Percentiles rank a stretch among this genome's conserved stretches.
Evolutionary conservation across 2,329 filamentous ascomycete species (phyloP).

Genomic region (Septoria linicola): DNA sequence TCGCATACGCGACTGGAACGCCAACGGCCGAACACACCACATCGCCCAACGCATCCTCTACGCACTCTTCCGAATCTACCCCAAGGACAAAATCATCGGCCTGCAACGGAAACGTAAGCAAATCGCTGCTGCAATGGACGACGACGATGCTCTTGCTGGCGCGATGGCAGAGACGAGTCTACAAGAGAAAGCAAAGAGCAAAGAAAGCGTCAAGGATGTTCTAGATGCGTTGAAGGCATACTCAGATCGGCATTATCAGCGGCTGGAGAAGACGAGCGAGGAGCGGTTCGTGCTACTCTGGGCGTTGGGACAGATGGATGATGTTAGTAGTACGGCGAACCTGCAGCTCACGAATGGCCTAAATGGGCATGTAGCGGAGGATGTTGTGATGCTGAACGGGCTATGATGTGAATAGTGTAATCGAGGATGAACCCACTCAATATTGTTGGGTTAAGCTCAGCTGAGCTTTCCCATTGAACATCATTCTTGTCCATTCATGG

Average conservation of each 20-base stretch:
- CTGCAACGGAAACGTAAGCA: conserved; percentile 35
- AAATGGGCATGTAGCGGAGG: conserved; percentile 21
- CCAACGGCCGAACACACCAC: conserved; percentile 80
- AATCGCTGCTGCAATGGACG: conserved; percentile 25
- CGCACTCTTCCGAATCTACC: conserved; percentile 76
- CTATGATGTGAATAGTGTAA: not conserved
- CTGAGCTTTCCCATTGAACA: too few relatives aligned
- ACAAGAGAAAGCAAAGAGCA: conserved; percentile 43
- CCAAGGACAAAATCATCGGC: conserved; percentile 69
- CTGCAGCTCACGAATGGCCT: conserved; percentile 15
- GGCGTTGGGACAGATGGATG: conserved; percentile 90
- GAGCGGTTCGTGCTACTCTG: conserved; percentile 95
- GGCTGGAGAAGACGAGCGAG: conserved; percentile 85
- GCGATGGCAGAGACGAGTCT: conserved; percentile 37
- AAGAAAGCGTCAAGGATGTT: conserved; percentile 75
- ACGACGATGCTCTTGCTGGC: conserved; percentile 32
- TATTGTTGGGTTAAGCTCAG: too few relatives aligned
- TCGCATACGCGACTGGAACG: conserved; percentile 92
- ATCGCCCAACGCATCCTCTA: conserved; percentile 84
- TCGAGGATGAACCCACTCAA: too few relatives aligned
- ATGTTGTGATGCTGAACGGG: conserved; percentile 26
- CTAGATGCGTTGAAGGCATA: conserved; percentile 85
- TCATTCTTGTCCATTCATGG: too few relatives aligned
- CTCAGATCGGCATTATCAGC: conserved; percentile 87
- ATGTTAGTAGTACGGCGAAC: conserved; percentile 43